These are phyloP conservation scores for Bolboschoenus planiculmis DNA, from an alignment of 176 grass and related monocot species.

Conservation along the genomic window DNA sequence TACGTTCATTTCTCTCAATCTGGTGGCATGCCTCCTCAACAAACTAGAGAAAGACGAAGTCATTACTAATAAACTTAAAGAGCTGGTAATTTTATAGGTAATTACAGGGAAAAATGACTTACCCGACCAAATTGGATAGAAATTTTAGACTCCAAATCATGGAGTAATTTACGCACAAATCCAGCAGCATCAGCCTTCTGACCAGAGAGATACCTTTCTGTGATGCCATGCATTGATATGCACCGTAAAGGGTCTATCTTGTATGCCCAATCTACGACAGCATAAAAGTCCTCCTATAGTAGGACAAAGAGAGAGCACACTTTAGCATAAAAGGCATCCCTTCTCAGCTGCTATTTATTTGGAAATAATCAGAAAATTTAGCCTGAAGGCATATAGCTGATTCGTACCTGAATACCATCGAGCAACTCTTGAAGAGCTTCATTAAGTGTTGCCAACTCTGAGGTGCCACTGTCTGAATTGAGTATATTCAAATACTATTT, in stretches of 20 bases:
- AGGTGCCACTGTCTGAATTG: constrained; percentile 49
- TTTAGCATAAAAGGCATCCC: background rate
- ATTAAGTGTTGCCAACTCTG: constrained; percentile 80
- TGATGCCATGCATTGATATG: constrained; percentile 99
- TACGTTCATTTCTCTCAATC: constrained; percentile 97
- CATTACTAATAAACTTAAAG: background rate
- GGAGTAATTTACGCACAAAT: constrained; percentile 91
- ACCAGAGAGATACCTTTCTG: constrained; percentile 93
- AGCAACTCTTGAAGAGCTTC: constrained; percentile 98
- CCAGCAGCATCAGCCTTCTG: constrained; percentile 99
- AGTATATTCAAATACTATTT: background rate
- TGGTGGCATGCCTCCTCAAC: constrained; percentile 98
- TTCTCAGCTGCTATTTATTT: background rate
- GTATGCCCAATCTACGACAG: constrained; percentile 98
- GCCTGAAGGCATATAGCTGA: background rate
- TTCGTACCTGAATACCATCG: constrained; percentile 88
- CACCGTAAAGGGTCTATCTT: constrained; percentile 96
- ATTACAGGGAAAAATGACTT: constrained; percentile 30
- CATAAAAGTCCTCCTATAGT: constrained; percentile 86
- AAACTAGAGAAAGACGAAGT: constrained; percentile 47
- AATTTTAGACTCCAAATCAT: constrained; percentile 97
- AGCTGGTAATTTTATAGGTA: background rate
- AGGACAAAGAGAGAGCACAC: background rate
- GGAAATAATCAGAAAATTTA: background rate
- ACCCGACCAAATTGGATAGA: constrained; percentile 87